Evolutionary conservation across 129 eudicot genomes (phyloP).

Genomic region (Smallanthus sonchifolius): DNA sequence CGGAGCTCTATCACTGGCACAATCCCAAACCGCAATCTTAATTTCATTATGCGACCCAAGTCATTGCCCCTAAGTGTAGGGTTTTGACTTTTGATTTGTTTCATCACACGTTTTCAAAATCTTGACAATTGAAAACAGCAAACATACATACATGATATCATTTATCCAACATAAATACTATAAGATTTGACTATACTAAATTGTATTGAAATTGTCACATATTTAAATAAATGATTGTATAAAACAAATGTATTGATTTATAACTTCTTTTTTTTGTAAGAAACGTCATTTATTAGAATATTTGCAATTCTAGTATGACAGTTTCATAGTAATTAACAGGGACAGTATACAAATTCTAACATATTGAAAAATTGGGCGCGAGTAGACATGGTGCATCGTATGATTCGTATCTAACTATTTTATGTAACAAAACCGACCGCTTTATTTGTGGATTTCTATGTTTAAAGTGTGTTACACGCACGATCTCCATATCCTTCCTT

Average conservation of each 20-base stretch:
- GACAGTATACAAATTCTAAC: conserved; percentile 22
- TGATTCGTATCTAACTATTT: conserved; percentile 25
- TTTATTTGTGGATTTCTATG: conserved; percentile 10
- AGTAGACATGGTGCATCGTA: conserved; percentile 5
- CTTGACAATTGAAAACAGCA: conserved; percentile 5
- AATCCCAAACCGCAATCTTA: too few relatives aligned
- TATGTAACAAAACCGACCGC: conserved; percentile 2
- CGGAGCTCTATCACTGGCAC: too few relatives aligned
- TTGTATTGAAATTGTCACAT: too few relatives aligned
- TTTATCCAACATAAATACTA: not conserved
- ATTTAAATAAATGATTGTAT: not conserved
- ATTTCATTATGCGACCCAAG: too few relatives aligned
- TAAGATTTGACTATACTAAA: too few relatives aligned
- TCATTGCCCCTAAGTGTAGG: not conserved
- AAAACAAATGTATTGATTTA: conserved; percentile 4
- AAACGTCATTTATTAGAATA: conserved; percentile 13
- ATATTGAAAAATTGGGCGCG: conserved; percentile 10
- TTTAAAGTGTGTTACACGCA: conserved; percentile 36
- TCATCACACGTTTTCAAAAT: conserved; percentile 15
- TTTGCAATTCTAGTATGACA: conserved; percentile 19
- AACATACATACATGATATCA: not conserved
- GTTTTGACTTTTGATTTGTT: conserved; percentile 8
- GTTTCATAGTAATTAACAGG: conserved; percentile 14
- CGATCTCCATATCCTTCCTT: conserved; percentile 98
- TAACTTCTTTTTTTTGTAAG: conserved; percentile 10